phyloP scores from a whole-genome alignment of 2,329 filamentous ascomycete genomes.

The Penicillium palitans region DNA sequence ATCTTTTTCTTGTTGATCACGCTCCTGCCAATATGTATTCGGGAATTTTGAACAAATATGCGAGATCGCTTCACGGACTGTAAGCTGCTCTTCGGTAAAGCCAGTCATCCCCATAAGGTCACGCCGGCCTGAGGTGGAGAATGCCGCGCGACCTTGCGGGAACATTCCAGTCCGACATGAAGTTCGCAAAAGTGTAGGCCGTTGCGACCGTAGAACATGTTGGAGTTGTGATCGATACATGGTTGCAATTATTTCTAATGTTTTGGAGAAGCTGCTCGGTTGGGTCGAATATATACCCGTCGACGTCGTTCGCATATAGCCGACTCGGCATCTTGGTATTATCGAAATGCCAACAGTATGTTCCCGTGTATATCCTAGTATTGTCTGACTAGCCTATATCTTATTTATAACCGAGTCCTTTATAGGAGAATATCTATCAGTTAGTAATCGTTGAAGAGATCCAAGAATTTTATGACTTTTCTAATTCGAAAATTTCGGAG shows the following conservation, averaged over 20 bases:
- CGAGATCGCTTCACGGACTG: conserved; percentile 68
- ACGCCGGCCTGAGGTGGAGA: conserved; percentile 35
- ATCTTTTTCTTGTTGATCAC: conserved; percentile 68
- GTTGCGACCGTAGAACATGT: conserved; percentile 12
- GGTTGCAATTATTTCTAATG: not conserved
- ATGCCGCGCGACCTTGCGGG: conserved; percentile 16
- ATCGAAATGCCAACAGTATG: too few species aligned
- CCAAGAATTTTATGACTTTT: too few species aligned
- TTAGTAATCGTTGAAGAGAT: too few species aligned
- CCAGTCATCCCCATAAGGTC: conserved; percentile 69
- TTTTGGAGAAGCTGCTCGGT: not conserved
- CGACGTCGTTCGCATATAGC: conserved; percentile 8
- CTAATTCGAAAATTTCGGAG: too few species aligned
- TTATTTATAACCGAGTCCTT: too few species aligned
- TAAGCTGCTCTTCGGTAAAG: conserved; percentile 71
- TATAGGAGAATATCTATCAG: too few species aligned
- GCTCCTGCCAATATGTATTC: conserved; percentile 72
- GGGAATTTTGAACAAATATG: conserved; percentile 70
- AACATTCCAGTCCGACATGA: not conserved
- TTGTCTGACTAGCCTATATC: too few species aligned
- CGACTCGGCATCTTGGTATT: conserved; percentile 27
- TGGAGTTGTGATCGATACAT: conserved; percentile 20
- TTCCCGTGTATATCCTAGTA: too few species aligned
- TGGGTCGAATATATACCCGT: conserved; percentile 1
- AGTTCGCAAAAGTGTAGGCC: not conserved